These are phyloP conservation scores for Cudoniella acicularis DNA, from an alignment of 495 filamentous ascomycete species.

Conservation along the genomic window DNA sequence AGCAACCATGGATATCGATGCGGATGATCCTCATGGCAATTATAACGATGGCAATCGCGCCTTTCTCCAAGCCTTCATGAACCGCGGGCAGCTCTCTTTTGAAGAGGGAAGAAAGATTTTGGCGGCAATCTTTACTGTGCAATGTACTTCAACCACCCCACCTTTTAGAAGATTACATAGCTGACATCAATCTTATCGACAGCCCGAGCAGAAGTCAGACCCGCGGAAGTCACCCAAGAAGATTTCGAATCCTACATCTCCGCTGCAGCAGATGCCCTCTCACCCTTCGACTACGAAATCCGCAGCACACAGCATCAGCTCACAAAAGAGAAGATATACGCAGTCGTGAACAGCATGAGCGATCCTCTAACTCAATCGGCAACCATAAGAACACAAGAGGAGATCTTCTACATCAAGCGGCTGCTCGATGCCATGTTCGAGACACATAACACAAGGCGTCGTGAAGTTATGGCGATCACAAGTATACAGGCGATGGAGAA, in stretches of 20 bases:
- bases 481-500: constrained; percentile 64
- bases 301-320: constrained; percentile 63
- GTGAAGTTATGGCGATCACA: constrained; percentile 77
- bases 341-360: constrained; percentile 83
- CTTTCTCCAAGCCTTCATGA: constrained; percentile 89
- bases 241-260: constrained; percentile 66
- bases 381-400: constrained; percentile 76
- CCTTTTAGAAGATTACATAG: neutral
- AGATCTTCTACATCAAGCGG: constrained; percentile 85
- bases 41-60: constrained; percentile 69
- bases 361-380: constrained; percentile 82
- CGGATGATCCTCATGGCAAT: constrained; percentile 3
- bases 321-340: constrained; percentile 53
- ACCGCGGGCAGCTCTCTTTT: constrained; percentile 70
- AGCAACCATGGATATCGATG: constrained; percentile 5
- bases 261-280: constrained; percentile 66
- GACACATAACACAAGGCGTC: constrained; percentile 66
- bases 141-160: constrained; percentile 27
- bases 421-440: constrained; percentile 92
- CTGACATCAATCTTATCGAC: constrained; percentile 10
- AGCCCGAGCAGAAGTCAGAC: constrained; percentile 12
- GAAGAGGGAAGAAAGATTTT: constrained; percentile 68
- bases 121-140: constrained; percentile 65
- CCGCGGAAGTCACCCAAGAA: constrained; percentile 59
- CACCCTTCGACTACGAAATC: constrained; percentile 83